Evolutionary conservation across 345 rosid genomes (phyloP), one percentile per base, ranked within the genome.

Genomic region (Corchorus olitorius): DNA sequence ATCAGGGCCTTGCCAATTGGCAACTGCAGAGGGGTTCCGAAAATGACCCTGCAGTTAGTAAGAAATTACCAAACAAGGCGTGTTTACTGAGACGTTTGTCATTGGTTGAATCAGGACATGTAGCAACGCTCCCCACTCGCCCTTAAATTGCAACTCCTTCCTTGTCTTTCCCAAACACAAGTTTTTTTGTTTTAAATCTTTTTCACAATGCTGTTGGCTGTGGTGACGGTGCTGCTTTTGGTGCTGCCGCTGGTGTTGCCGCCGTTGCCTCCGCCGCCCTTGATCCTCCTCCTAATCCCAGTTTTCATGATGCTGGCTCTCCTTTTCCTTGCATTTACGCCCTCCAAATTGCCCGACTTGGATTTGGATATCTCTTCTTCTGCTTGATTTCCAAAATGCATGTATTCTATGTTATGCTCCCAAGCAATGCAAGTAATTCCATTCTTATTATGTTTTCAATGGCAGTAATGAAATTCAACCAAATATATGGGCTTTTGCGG

Each of bases 261-360:
- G 8, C 78, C 78, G 4, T 49, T 75, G 78, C 62, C 78, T 0
- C 78, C 72, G 0, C 78, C 78, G 27, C 78, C 72, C 8, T 5
- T 41, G 3, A 5, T 53, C 48, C 50, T 75, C 3, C 27, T 75
- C 4, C 19, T 14, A 2, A 1, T 75, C 45, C 78, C 72, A 0
- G 78, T 75, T 52, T 1, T 65, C n/a, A 9, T 65, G 59, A 50
- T 75, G 72, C 52, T 19, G 53, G 61, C 60, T 39, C 72, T 75
- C 52, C 61, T 75, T 13, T 41, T 75, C 33, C 39, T 75, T n/a
- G 78, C 72, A 8, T n/a, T 65, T 9, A 8, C 17, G 8, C 63
- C 78, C 17, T 34, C 72, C 37, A 39, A 37, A 10, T 12, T 65
- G 63, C 62, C 78, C 0, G 41, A 69, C 17, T 20, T 58, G 19